These are phyloP conservation scores for Pichia nanzhaoensis DNA, from an alignment of 805 yeast genomes.

Conservation along the genomic window DNA sequence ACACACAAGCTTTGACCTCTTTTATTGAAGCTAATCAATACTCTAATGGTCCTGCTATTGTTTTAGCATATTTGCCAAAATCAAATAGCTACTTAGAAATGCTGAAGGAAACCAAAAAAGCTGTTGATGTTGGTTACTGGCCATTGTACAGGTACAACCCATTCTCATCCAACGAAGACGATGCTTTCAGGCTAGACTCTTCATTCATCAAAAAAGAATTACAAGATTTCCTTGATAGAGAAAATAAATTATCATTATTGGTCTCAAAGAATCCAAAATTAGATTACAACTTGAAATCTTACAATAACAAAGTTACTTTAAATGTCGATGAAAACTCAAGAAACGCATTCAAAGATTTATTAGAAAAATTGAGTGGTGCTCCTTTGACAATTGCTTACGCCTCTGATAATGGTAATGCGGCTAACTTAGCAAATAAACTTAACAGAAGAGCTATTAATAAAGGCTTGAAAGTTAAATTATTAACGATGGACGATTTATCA, in stretches of 20 bases:
- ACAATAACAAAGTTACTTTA: constrained; percentile 53
- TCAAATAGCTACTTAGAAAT: constrained; percentile 56
- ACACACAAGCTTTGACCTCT: constrained; percentile 87
- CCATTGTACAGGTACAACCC: constrained; percentile 90
- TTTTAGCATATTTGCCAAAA: constrained; percentile 87
- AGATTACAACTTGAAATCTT: constrained; percentile 69
- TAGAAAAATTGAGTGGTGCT: constrained; percentile 88
- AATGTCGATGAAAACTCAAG: constrained; percentile 50
- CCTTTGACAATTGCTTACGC: constrained; percentile 83
- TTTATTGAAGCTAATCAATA: constrained; percentile 83
- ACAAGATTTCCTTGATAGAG: constrained; percentile 77
- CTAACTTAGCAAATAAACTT: constrained; percentile 69
- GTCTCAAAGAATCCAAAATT: constrained; percentile 66
- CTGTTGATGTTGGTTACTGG: constrained; percentile 95
- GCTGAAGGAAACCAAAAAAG: constrained; percentile 77
- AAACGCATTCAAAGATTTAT: constrained; percentile 65
- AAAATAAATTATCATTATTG: constrained; percentile 76
- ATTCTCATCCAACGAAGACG: constrained; percentile 35
- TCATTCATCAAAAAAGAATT: constrained; percentile 71
- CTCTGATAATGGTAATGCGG: constrained; percentile 89
- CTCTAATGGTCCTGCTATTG: constrained; percentile 77
- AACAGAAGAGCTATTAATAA: constrained; percentile 74
- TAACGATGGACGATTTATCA: constrained; percentile 66
- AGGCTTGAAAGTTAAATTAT: constrained; percentile 60
- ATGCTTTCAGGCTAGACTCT: constrained; percentile 77